Base-by-base conservation (phyloP, 768 basidiomycete genomes). In the Dioszegia hungarica region DNA sequence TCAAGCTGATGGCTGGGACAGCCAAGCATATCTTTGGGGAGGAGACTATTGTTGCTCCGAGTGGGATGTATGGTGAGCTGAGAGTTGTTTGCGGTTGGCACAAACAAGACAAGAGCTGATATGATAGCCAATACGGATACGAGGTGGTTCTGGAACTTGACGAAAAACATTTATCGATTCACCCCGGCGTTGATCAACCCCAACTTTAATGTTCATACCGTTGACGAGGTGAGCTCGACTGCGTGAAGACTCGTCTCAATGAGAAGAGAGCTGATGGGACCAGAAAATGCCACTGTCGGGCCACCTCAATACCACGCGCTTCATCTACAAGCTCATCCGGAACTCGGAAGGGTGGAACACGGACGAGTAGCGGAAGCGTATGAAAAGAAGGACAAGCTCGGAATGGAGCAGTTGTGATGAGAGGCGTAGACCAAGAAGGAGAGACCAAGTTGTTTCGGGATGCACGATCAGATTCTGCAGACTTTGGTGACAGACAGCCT, bases 341-440 rank as follows among this genome's bases (percentile, higher is more conserved):
- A 79, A 79, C 65, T 57, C 72, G 12, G 60, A 73, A 38, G 75
- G 70, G 1, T 93, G 79, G 86, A 36, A 70, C 5, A 51, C 60
- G 25, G 29, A 33, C 27, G 45, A 60, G 38, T 54, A 41, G 51
- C n/a, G n/a, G n/a, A 38, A 31, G 52, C 38, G 29, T 24, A 48
- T 28, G 37, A 15, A n/a, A n/a, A n/a, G n/a, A n/a, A n/a, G n/a
- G n/a, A n/a, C n/a, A n/a, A n/a, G n/a, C n/a, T n/a, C n/a, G n/a
- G n/a, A n/a, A n/a, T n/a, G n/a, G n/a, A n/a, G n/a, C n/a, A n/a
- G n/a, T n/a, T n/a, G n/a, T n/a, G n/a, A n/a, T n/a, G n/a, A n/a
- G n/a, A n/a, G n/a, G n/a, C n/a, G n/a, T n/a, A n/a, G n/a, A n/a
- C n/a, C n/a, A n/a, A n/a, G n/a, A n/a, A n/a, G n/a, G n/a, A n/a